Conservation (phyloP, 768 basidiomycete genomes). For the Phlebiopsis gigantea region DNA sequence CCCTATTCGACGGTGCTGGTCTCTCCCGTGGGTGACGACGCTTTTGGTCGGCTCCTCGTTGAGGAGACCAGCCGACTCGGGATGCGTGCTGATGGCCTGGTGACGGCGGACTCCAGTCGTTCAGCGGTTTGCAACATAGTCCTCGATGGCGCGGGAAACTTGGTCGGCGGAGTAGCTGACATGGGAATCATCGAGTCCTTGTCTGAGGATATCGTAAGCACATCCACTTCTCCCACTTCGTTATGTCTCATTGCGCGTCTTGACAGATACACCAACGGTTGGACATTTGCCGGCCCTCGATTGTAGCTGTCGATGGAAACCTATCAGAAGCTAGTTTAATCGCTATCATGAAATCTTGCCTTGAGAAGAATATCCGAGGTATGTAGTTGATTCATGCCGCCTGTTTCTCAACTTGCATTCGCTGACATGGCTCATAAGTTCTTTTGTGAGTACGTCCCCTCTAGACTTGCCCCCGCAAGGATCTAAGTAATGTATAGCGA, state of each 20-base stretch:
- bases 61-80: conserved; percentile 55
- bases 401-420: neutral
- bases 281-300: conserved; percentile 38
- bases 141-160: conserved; percentile 61
- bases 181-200: conserved; percentile 68
- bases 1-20: conserved; percentile 51
- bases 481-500: conserved; percentile 48
- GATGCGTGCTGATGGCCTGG: conserved; percentile 77
- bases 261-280: conserved; percentile 27
- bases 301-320: conserved; percentile 79
- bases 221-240: neutral
- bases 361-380: conserved; percentile 47
- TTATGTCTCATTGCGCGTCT: neutral
- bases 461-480: neutral
- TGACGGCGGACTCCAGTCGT: conserved; percentile 38
- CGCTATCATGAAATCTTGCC: conserved; percentile 47
- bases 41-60: conserved; percentile 63
- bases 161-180: conserved; percentile 87
- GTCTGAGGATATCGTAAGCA: conserved; percentile 38
- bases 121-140: conserved; percentile 89
- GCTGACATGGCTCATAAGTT: conserved; percentile 33
- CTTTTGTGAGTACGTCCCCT: conserved; percentile 59
- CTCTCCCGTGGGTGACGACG: conserved; percentile 72
- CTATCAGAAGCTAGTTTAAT: conserved; percentile 49
- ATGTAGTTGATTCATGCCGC: conserved; percentile 25